Evolutionary conservation across 2,329 filamentous ascomycete genomes (phyloP).

Genomic region (Aspergillus ochraceus): DNA sequence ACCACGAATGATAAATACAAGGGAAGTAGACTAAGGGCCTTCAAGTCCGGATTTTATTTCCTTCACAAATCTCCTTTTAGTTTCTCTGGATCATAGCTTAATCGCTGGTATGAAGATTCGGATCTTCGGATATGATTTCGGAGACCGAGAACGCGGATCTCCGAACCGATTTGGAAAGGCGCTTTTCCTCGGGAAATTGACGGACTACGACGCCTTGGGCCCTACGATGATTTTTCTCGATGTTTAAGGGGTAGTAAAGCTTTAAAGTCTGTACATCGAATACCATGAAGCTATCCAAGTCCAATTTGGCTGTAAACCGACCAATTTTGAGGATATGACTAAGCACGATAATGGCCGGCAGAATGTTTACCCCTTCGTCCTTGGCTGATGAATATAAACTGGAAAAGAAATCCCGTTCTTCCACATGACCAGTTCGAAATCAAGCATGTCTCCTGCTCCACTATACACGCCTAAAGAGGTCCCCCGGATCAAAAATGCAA

Average conservation of each 20-base stretch:
- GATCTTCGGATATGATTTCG: background rate
- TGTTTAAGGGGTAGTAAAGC: too few relatives aligned
- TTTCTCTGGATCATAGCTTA: background rate
- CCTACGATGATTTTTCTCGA: background rate
- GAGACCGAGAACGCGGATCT: background rate
- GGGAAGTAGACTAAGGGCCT: background rate
- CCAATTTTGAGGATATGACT: background rate
- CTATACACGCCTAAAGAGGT: constrained; percentile 26
- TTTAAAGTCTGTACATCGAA: too few relatives aligned
- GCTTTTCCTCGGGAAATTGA: background rate
- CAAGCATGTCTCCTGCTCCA: constrained; percentile 17
- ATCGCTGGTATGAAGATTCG: background rate
- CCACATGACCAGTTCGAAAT: background rate
- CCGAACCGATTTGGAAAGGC: background rate
- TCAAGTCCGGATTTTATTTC: background rate
- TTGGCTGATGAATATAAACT: background rate
- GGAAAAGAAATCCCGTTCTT: background rate
- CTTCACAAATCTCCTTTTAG: background rate
- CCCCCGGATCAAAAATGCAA: constrained; percentile 32
- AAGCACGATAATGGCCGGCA: background rate
- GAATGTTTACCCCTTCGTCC: background rate
- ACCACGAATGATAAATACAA: background rate
- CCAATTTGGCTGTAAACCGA: background rate
- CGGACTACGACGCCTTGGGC: background rate
- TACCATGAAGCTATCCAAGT: too few relatives aligned